Base-by-base conservation (phyloP, 1,284 basidiomycete species). In the Meira miltonrushii region DNA sequence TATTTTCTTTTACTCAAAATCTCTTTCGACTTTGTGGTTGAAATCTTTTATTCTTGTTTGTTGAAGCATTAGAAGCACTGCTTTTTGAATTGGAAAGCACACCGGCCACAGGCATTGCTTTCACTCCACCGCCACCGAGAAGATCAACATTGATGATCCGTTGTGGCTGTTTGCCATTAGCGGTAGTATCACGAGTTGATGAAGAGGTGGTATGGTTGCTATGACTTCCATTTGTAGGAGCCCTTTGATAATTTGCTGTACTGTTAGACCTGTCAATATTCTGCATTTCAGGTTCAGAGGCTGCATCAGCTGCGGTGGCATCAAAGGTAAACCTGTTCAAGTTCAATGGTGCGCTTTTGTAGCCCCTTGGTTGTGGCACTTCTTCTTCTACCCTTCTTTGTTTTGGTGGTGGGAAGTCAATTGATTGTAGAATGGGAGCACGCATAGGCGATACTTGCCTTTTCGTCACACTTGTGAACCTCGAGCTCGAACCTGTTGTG, bases 81-180 rank as follows among this genome's bases (percentile, higher is more conserved):
- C 46, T 48, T 19, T 12, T 17, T 17, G n/a, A 21, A 25, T n/a
- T 25, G 12, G 23, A n/a, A 21, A 23, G 25, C 5, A n/a, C 17
- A 25, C 46, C 46, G 12, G 46, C 17, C 4, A 48, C 23, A 48
- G 46, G 46, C 46, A 48, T 48, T 13, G 46, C 46, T 48, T 17
- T 6, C 5, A 48, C 5, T 17, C 46, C 46, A 21, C 46, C 46
- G 25, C 17, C 46, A 6, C 23, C 28, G 3, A 33, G n/a, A 17
- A 13, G 17, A 25, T 23, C 46, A 7, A 48, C 46, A 15, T 19
- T 19, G 5, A 48, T 48, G 46, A 23, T 12, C 2, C 46, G 46
- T 33, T 3, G 28, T 33, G 3, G 28, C 8, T 33, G 28, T 33
- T 8, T 33, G 28, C 28, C 8, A 48, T 48, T 48, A 3, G 13